These are phyloP conservation scores for Crithidia fasciculata DNA, from an alignment of 208 protist species.

Conservation along the genomic window DNA sequence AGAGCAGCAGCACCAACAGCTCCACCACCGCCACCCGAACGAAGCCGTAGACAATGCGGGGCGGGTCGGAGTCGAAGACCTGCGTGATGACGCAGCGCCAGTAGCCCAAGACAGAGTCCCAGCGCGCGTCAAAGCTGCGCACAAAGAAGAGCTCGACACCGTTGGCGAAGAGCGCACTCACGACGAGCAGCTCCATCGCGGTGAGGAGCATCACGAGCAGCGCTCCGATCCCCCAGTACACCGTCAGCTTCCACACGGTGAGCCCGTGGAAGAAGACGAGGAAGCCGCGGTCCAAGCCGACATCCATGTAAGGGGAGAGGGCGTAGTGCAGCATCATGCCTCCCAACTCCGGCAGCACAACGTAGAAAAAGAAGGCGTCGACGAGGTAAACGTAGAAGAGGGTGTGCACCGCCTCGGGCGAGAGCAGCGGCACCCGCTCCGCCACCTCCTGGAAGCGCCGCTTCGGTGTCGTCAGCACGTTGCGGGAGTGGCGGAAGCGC, in stretches of 20 bases:
- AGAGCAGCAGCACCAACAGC: conserved; percentile 53
- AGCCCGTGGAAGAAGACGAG: conserved; percentile 36
- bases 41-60: conserved; percentile 54
- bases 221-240: conserved; percentile 70
- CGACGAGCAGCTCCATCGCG: conserved; percentile 53
- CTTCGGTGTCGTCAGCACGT: conserved; percentile 35
- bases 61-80: conserved; percentile 64
- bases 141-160: conserved; percentile 86
- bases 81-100: conserved; percentile 70
- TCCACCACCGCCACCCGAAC: conserved; percentile 51
- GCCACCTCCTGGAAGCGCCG: conserved; percentile 62
- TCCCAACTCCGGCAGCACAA: conserved; percentile 45
- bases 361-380: conserved; percentile 62
- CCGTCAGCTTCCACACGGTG: conserved; percentile 41
- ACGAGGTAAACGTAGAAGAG: conserved; percentile 64
- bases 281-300: conserved; percentile 37
- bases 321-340: conserved; percentile 69
- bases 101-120: conserved; percentile 51
- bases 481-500: conserved; percentile 37
- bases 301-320: conserved; percentile 57
- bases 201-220: conserved; percentile 56
- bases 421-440: conserved; percentile 41
- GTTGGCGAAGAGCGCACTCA: conserved; percentile 72
- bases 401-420: conserved; percentile 35
- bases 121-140: conserved; percentile 63